Conservation (phyloP, 108 stramenopile genomes). For the Hondaea fermentalgiana region DNA sequence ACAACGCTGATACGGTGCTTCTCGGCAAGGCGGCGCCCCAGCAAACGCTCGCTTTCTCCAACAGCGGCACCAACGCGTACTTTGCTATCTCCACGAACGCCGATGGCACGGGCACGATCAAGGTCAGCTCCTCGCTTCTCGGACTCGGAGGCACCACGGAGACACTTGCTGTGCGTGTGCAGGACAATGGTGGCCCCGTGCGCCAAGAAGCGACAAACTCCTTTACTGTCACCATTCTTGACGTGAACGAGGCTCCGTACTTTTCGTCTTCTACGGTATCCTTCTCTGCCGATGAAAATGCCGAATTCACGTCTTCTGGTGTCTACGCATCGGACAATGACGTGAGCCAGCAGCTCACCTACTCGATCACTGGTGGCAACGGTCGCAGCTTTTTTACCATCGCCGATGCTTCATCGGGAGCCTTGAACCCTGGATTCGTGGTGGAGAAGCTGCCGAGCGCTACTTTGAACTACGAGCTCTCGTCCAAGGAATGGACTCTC, state of each 20-base stretch:
- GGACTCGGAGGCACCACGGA: too few species aligned
- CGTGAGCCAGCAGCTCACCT: neutral
- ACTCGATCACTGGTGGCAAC: neutral
- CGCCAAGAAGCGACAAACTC: neutral
- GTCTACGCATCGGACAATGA: neutral
- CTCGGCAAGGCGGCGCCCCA: neutral
- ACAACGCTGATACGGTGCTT: neutral
- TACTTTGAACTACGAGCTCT: neutral
- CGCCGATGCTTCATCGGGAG: neutral
- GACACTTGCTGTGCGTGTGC: neutral
- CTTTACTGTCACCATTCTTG: neutral
- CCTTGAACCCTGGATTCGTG: neutral
- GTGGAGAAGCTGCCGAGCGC: neutral
- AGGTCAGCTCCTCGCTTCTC: neutral
- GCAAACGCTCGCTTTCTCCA: neutral
- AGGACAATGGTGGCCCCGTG: constrained; percentile 4
- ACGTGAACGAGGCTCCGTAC: neutral
- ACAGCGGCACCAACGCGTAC: neutral
- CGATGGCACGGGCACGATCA: neutral
- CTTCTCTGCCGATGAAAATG: neutral
- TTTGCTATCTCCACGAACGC: neutral
- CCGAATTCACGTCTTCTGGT: neutral
- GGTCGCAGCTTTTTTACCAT: neutral
- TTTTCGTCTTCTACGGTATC: neutral
- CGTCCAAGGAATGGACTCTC: neutral